Conservation (phyloP, 495 filamentous ascomycete species). For the Penicillium cinerascens region DNA sequence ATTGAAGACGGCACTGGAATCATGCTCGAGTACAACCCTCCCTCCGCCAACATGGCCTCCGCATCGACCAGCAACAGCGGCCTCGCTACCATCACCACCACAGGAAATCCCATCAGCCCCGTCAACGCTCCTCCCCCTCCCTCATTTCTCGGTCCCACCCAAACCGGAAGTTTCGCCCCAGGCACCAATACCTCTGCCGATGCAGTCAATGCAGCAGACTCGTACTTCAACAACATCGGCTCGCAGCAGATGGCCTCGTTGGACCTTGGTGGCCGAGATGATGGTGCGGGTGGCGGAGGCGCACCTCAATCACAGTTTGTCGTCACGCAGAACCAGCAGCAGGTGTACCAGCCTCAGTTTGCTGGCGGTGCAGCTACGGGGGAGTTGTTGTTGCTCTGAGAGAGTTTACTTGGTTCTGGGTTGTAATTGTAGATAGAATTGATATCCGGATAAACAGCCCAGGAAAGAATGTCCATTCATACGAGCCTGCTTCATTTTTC, state of each 20-base stretch:
- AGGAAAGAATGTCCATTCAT: background rate
- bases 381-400: slow-evolving; percentile 44
- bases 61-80: slow-evolving; percentile 27
- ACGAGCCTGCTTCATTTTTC: background rate
- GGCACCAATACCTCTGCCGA: slow-evolving; percentile 24
- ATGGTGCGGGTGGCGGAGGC: slow-evolving; percentile 36
- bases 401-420: slow-evolving; percentile 9
- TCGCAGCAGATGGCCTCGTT: slow-evolving; percentile 68
- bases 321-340: slow-evolving; percentile 53
- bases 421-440: slow-evolving; percentile 29
- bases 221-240: slow-evolving; percentile 74
- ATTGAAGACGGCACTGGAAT: slow-evolving; percentile 43
- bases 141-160: slow-evolving; percentile 23
- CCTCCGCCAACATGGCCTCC: slow-evolving; percentile 16
- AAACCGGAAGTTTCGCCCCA: slow-evolving; percentile 17
- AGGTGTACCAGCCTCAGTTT: slow-evolving; percentile 49
- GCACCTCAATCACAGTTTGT: slow-evolving; percentile 47
- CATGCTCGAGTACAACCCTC: slow-evolving; percentile 30
- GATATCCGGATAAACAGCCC: slow-evolving; percentile 6
- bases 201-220: slow-evolving; percentile 78
- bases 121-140: slow-evolving; percentile 18
- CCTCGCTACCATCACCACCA: slow-evolving; percentile 22
- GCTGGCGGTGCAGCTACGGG: slow-evolving; percentile 47
- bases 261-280: slow-evolving; percentile 51
- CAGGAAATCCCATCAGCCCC: slow-evolving; percentile 22